These are phyloP conservation scores for slime mould (Dictyostelium discoideum) DNA, from an alignment of 78 protist species.

Conservation along the genomic window dicty_2.7 NC_007088.5:913501-914000, in stretches of 20 bases:
- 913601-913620: slow-evolving; percentile 95
- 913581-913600: slow-evolving; percentile 96
- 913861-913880: slow-evolving; percentile 90
- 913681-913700: slow-evolving; percentile 98
- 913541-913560: slow-evolving; percentile 94
- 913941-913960: slow-evolving; percentile 84
- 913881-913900: slow-evolving; percentile 78
- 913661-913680: slow-evolving; percentile 99
- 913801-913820: slow-evolving; percentile 95
- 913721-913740: slow-evolving; percentile 99
- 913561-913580: slow-evolving; percentile 94
- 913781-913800: slow-evolving; percentile 86
- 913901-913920: slow-evolving; percentile 95
- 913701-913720: slow-evolving; percentile 98
- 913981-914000: slow-evolving; percentile 95
- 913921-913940: slow-evolving; percentile 90
- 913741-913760: slow-evolving; percentile 95
- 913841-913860: slow-evolving; percentile 95
- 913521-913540: slow-evolving; percentile 98
- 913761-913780: slow-evolving; percentile 94
- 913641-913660: slow-evolving; percentile 99
- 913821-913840: slow-evolving; percentile 96
- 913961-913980: slow-evolving; percentile 83
- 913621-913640: slow-evolving; percentile 98
- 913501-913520: slow-evolving; percentile 97